phyloP scores from a whole-genome alignment of 2,329 filamentous ascomycete genomes.

The Phaeosphaeriaceae sp. region DNA sequence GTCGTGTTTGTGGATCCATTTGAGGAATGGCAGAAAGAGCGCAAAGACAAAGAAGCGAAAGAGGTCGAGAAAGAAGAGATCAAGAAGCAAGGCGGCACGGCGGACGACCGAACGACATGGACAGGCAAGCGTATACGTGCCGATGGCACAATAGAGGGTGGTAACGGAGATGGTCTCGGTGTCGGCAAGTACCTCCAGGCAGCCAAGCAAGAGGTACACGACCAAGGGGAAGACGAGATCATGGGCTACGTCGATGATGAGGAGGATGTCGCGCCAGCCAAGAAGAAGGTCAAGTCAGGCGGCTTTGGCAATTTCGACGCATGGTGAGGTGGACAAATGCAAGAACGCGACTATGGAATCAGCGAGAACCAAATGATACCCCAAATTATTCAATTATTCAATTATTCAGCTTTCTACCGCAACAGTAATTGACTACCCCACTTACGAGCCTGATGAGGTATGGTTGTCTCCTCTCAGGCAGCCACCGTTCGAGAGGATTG shows the following conservation, averaged over 20 bases:
- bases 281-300: constrained; percentile 78
- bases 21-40: constrained; percentile 83
- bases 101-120: constrained; percentile 93
- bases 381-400: not conserved
- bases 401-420: not conserved
- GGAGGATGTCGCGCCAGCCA: constrained; percentile 67
- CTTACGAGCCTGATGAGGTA: not conserved
- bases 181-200: constrained; percentile 85
- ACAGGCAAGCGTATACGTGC: constrained; percentile 87
- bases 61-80: constrained; percentile 71
- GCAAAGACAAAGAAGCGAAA: constrained; percentile 60
- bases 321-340: constrained; percentile 64
- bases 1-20: constrained; percentile 94
- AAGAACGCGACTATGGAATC: not conserved
- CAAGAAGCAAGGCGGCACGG: constrained; percentile 71
- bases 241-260: constrained; percentile 69
- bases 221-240: constrained; percentile 62
- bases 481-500: not conserved
- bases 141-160: constrained; percentile 65
- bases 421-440: not conserved
- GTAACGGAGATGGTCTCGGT: constrained; percentile 60
- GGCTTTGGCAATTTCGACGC: constrained; percentile 95
- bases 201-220: constrained; percentile 50
- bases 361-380: constrained; percentile 18
- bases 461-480: not conserved